Base-by-base conservation (phyloP, 2,329 filamentous ascomycete genomes). In the Diaporthe batatas region DNA sequence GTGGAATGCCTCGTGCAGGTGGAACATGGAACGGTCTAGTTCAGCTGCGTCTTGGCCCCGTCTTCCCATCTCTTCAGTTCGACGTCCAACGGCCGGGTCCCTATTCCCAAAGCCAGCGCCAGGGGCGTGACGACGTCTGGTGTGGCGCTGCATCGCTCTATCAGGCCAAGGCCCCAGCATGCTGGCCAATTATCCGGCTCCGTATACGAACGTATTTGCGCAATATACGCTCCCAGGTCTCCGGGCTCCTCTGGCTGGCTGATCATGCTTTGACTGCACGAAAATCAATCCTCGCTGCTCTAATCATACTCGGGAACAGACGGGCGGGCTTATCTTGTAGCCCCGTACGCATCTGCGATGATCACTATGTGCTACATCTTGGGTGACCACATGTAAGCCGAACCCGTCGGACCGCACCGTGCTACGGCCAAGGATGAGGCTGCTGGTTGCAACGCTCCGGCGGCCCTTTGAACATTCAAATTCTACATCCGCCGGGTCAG, bases 401-500 rank as follows among this genome's bases (percentile, higher is more conserved):
- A 39, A 53, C 34, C 62, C 47, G 62, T 39, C n/a, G 62, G 47
- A 53, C 44, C 47, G 44, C 44, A 21, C 36, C 36, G 11, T 42
- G 36, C 3, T 42, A 23, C 36, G 36, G 57, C 12, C 12, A 14
- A 34, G 21, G 29, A 16, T 32, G 32, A 51, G 21, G 29, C 7
- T 32, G 18, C 18, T 18, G 36, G 44, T 29, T 51, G 29, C 29
- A n/a, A 65, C 59, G 44, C 44, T 65, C 44, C 62, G 62, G 32
- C 62, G 47, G 47, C n/a, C 44, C 21, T 67, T n/a, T 34, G 32
- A 21, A 51, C 2, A 18, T 12, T 47, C 62, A n/a, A n/a, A n/a
- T n/a, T n/a, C n/a, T n/a, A 32, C 53, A 67, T 67, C 62, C 44
- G 62, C 34, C 62, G 62, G 62, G 44, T 53, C 47, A 67, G 62